phyloP scores from a whole-genome alignment of 805 yeast genomes.

The Starmera amethionina region DNA sequence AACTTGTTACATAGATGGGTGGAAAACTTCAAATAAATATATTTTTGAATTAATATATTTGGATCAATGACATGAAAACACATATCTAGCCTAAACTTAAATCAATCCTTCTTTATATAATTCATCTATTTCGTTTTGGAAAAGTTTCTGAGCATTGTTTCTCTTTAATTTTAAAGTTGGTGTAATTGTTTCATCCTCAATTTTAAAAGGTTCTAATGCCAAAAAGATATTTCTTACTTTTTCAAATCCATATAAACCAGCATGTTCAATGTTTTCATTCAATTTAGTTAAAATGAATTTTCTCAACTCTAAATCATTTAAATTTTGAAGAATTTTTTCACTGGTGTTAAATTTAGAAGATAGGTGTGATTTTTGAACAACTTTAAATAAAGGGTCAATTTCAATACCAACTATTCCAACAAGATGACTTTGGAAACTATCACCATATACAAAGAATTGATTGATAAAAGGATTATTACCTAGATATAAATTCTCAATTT shows the following conservation, averaged over 20 bases:
- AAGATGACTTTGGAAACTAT: constrained; percentile 42
- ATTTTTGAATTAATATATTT: too few species aligned
- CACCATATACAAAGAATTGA: constrained; percentile 58
- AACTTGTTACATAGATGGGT: too few species aligned
- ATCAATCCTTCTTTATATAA: constrained; percentile 34
- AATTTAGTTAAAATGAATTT: constrained; percentile 25
- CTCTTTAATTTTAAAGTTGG: constrained; percentile 47
- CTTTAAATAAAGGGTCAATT: constrained; percentile 23
- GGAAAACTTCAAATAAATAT: too few species aligned
- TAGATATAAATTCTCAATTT: constrained; percentile 55
- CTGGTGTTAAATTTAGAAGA: constrained; percentile 9
- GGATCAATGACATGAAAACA: too few species aligned
- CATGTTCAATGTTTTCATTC: constrained; percentile 24
- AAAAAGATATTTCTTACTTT: constrained; percentile 36
- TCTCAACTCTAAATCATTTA: constrained; percentile 25
- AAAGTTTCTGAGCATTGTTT: constrained; percentile 43
- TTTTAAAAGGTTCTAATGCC: constrained; percentile 41
- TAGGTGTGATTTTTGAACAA: constrained; percentile 3
- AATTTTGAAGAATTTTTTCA: constrained; percentile 12
- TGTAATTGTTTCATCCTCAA: constrained; percentile 44
- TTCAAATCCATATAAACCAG: constrained; percentile 40
- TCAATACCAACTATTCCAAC: constrained; percentile 60
- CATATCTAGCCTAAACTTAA: too few species aligned
- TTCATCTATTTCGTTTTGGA: constrained; percentile 27
- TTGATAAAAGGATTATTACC: constrained; percentile 39